These are phyloP conservation scores for Paracoccidioides lutzii DNA, from an alignment of 2,329 filamentous ascomycete genomes.

Conservation along the genomic window DNA sequence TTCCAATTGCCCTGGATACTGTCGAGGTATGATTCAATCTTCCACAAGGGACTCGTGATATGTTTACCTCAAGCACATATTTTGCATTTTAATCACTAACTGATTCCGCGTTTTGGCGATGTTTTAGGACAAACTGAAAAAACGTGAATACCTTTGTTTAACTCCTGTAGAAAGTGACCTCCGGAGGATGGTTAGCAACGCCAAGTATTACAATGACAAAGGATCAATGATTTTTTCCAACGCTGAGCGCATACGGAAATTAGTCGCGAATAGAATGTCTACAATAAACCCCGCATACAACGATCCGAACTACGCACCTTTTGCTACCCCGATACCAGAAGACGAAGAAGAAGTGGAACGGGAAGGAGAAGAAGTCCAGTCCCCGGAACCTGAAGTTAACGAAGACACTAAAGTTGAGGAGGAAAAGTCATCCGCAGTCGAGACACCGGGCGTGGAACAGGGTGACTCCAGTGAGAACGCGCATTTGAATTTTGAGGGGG, in stretches of 20 bases:
- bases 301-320: conserved; percentile 52
- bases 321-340: conserved; percentile 60
- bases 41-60: neutral
- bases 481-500: conserved; percentile 51
- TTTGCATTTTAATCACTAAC: neutral
- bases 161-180: conserved; percentile 70
- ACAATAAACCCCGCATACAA: conserved; percentile 75
- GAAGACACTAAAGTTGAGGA: neutral
- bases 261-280: conserved; percentile 76
- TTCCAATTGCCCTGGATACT: conserved; percentile 65
- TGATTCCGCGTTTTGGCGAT: neutral
- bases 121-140: conserved; percentile 48
- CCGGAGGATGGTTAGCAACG: conserved; percentile 78
- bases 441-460: conserved; percentile 13
- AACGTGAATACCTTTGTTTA: conserved; percentile 55
- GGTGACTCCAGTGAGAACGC: conserved; percentile 3
- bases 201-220: conserved; percentile 70
- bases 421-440: conserved; percentile 8
- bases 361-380: conserved; percentile 26
- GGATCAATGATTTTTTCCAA: conserved; percentile 64
- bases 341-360: conserved; percentile 30
- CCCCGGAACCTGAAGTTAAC: conserved; percentile 9
- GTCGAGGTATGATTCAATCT: conserved; percentile 45
- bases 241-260: conserved; percentile 75
- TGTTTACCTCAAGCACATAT: neutral